phyloP scores from a whole-genome alignment of 208 protist species.

The Acanthamoeba comandoni region DNA sequence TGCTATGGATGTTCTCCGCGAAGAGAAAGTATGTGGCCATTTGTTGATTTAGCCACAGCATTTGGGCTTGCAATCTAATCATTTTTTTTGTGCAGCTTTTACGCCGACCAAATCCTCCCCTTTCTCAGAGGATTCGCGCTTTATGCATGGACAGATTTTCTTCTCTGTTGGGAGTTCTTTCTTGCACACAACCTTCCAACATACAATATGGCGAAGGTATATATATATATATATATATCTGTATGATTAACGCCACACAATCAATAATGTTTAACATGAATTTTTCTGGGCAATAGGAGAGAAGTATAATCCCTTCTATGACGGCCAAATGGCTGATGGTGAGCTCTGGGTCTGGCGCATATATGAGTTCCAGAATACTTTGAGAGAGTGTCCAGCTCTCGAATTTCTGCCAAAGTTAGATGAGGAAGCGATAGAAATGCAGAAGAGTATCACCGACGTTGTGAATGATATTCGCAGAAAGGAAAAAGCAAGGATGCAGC shows the following conservation, averaged over 20 bases:
- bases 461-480: constrained; percentile 13
- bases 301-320: constrained; percentile 37
- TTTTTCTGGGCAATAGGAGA: not conserved
- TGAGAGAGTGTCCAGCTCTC: not conserved
- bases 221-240: too few species aligned
- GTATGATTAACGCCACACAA: too few species aligned
- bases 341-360: constrained; percentile 72
- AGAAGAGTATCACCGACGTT: constrained; percentile 27
- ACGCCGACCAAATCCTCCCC: too few species aligned
- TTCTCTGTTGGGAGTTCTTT: too few species aligned
- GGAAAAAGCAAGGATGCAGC: constrained; percentile 27
- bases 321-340: constrained; percentile 59
- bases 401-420: constrained; percentile 32
- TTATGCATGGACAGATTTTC: too few species aligned
- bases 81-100: too few species aligned
- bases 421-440: constrained; percentile 15
- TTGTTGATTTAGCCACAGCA: too few species aligned
- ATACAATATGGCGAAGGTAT: too few species aligned
- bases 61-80: too few species aligned
- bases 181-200: not conserved
- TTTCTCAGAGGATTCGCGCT: too few species aligned
- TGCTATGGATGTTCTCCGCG: too few species aligned
- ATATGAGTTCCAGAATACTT: constrained; percentile 27
- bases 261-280: not conserved
- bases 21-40: too few species aligned